Percentiles rank a stretch among this genome's conserved stretches.
These are phyloP conservation scores for Apiospora arundinis DNA, from an alignment of 2,329 filamentous ascomycete genomes.

Conservation along the genomic window DNA sequence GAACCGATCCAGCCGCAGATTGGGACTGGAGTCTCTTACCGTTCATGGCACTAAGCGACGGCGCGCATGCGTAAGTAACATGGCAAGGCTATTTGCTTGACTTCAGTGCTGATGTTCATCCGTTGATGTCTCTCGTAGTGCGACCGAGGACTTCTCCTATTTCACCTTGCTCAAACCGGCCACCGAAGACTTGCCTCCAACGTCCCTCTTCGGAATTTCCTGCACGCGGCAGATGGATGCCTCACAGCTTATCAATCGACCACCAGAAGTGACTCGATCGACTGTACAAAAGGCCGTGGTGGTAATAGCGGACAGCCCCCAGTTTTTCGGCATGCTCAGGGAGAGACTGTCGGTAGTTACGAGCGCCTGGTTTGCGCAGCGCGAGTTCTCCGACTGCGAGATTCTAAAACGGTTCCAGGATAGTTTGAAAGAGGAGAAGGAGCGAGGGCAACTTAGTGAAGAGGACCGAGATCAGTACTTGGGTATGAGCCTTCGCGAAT, in stretches of 20 bases:
- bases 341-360: conserved; percentile 91
- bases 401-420: conserved; percentile 92
- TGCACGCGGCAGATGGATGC: conserved; percentile 93
- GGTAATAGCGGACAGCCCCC: conserved; percentile 89
- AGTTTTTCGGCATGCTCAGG: conserved; percentile 87
- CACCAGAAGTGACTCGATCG: conserved; percentile 91
- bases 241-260: conserved; percentile 75
- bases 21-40: conserved; percentile 92
- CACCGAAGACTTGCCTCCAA: conserved; percentile 61
- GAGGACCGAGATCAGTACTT: conserved; percentile 87
- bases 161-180: conserved; percentile 83
- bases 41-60: conserved; percentile 96
- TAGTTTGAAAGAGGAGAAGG: conserved; percentile 75
- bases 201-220: conserved; percentile 93
- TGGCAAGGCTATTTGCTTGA: neutral
- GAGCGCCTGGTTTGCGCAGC: conserved; percentile 94
- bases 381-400: conserved; percentile 88
- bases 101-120: neutral
- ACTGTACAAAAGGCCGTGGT: conserved; percentile 99
- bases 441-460: conserved; percentile 61
- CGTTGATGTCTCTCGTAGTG: conserved; percentile 53
- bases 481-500: conserved; percentile 85
- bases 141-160: conserved; percentile 96
- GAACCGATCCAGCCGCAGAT: conserved; percentile 76
- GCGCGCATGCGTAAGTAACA: conserved; percentile 81